Base-by-base conservation (phyloP, 805 yeast species). In the Saccharomycopsis sp. region DNA sequence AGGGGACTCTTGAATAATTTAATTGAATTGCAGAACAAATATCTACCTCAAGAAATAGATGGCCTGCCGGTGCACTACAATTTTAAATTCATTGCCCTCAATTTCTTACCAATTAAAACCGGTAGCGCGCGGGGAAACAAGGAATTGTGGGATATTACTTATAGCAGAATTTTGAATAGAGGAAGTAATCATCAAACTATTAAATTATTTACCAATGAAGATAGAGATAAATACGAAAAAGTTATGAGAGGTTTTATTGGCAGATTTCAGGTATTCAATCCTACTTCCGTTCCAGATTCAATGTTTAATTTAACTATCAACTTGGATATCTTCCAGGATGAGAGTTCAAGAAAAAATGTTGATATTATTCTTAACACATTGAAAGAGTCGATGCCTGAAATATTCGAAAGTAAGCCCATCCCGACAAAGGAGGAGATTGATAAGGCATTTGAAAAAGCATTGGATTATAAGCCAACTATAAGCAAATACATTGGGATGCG, bases 141-240 rank as follows among this genome's bases (percentile, higher is more conserved):
- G 9, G 17, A 61, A 5, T 54, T 80, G 1, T 73, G 77, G 72
- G 53, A 66, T 2, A 48, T 79, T 1, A 85, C 96, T 0, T 60
- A 64, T 4, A 59, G 66, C 0, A 68, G 97, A 43, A 82, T 90
- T 0, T 41, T 68, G 3, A 56, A 58, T 2, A 71, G 98, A 54
- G 96, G 96, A 2, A 89, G 87, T 55, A 81, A 85, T 51, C 98
- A 93, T 59, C 96, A 85, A 59, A 77, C 89, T 1, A 84, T 93
- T 28, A 79, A 82, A 52, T 70, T 68, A 3, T 21, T 6, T 3
- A 14, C 22, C 16, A 59, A 56, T 0, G 56, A 63, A 2, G 70
- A 72, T 44, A 16, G 6, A 8, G 65, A 65, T 3, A 59, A 62
- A 16, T 66, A 70, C 43, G 78, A 85, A 0, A 62, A 66, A 31